Conservation (phyloP, 306 rosid genomes). For the Inga oerstediana region DNA sequence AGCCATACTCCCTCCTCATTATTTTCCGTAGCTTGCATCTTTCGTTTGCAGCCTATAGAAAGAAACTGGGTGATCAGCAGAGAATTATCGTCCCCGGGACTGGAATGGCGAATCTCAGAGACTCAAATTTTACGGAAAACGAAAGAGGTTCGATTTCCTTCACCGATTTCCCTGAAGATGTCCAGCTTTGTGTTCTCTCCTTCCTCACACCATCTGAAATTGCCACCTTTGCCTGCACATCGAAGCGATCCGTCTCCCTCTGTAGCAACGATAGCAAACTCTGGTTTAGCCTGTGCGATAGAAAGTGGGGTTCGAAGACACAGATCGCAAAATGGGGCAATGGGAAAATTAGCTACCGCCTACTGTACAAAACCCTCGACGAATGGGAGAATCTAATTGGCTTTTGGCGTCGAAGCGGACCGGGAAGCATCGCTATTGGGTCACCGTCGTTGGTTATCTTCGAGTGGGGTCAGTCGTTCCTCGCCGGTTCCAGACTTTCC, state of each 20-base stretch:
- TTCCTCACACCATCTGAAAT: conserved; percentile 73
- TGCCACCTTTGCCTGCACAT: conserved; percentile 74
- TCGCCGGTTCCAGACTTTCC: conserved; percentile 69
- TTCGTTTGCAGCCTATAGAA: neutral
- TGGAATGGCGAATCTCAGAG: conserved; percentile 44
- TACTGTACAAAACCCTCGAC: conserved; percentile 65
- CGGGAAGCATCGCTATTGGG: conserved; percentile 26
- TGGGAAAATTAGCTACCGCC: conserved; percentile 52
- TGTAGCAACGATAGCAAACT: conserved; percentile 65
- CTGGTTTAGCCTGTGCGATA: conserved; percentile 83
- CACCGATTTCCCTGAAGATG: conserved; percentile 81
- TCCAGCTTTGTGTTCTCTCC: conserved; percentile 82
- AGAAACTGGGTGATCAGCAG: conserved; percentile 1
- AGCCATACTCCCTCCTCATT: neutral
- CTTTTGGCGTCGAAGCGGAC: conserved; percentile 90
- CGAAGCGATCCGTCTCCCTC: conserved; percentile 61
- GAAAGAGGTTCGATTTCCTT: conserved; percentile 49
- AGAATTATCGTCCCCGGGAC: neutral
- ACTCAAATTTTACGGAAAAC: conserved; percentile 17
- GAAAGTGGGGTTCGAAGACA: conserved; percentile 87
- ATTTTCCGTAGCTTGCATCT: neutral
- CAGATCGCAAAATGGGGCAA: conserved; percentile 70
- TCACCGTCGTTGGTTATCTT: conserved; percentile 75
- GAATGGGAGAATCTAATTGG: conserved; percentile 81
- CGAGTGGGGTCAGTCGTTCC: conserved; percentile 79